phyloP scores from a whole-genome alignment of 495 filamentous ascomycete species.

The Xylaria castorea region DNA sequence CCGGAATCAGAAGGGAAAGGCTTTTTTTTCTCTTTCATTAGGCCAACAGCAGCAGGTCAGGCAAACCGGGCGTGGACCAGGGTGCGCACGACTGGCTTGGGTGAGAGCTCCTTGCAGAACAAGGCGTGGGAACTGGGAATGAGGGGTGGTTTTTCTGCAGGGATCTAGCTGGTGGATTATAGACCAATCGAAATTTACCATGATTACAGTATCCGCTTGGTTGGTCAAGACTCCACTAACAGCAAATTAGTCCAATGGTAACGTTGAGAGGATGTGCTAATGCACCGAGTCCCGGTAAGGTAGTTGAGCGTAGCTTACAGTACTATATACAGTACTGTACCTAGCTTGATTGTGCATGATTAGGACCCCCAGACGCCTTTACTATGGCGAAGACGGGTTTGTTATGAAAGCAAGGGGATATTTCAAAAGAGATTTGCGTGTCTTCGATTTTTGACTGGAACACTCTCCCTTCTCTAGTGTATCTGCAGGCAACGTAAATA shows the following conservation, averaged over 20 bases:
- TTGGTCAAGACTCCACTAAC: slow-evolving; percentile 8
- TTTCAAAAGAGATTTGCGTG: background rate
- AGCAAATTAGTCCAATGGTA: slow-evolving; percentile 19
- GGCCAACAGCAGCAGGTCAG: slow-evolving; percentile 8
- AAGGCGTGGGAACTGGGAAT: slow-evolving; percentile 18
- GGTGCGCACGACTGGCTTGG: slow-evolving; percentile 9
- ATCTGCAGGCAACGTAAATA: background rate
- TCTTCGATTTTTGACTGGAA: background rate
- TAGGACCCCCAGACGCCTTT: background rate
- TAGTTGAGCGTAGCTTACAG: no score
- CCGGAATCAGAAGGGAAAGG: background rate
- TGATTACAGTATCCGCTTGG: slow-evolving; percentile 14
- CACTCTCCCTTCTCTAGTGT: background rate
- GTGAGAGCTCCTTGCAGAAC: slow-evolving; percentile 18
- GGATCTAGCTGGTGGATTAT: slow-evolving; percentile 13
- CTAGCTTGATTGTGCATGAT: no score
- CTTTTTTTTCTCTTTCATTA: background rate
- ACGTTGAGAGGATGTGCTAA: background rate
- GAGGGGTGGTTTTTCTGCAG: slow-evolving; percentile 11
- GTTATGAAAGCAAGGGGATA: background rate
- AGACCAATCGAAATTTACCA: slow-evolving; percentile 4
- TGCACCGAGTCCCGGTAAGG: background rate
- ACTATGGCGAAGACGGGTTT: background rate
- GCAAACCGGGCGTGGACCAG: slow-evolving; percentile 3
- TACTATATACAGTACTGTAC: no score